Evolutionary conservation across 148 eudicot genomes (phyloP), one percentile per base, ranked within the genome.

Genomic region (Drosera capensis): DNA sequence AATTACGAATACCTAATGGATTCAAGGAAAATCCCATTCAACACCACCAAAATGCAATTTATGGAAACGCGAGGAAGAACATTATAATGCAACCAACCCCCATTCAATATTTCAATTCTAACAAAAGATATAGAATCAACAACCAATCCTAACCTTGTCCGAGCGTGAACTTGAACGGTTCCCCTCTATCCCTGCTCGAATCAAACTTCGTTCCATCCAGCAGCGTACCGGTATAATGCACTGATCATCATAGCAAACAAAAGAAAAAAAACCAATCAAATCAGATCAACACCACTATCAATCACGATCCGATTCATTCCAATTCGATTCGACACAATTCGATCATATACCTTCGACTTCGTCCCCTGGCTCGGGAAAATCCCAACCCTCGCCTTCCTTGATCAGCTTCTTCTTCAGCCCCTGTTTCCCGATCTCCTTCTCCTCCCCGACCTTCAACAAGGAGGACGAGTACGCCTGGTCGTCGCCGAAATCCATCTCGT

Each of bases 191-290:
- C 11, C 94, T 84, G 23, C 97, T 90, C 5, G 95, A 90, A 35
- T 84, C 97, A 20, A 84, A 84, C 66, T 78, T 65, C 2, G 97
- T 80, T 15, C 97, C 97, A 52, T 90, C 95, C 4, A 90, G 75
- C 72, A 84, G 57, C 9, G 95, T 80, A 14, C 97, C 97, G 54
- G 95, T 84, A 30, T 90, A 90, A 70, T 90, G 97, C 60, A 90
- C 97, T 90, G 75, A 15, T 34, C n/a, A 34, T 15, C 11, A 34
- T 15, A 34, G 14, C 13, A 4, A 34, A 4, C 5, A 34, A 11
- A 34, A 20, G 15, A 62, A 26, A 8, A 9, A 49, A 14, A 49
- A 45, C 3, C 12, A 51, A 8, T 28, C 3, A 18, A 43, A n/a
- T 8, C 14, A 16, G 23, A 38, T 13, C 18, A 21, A 36, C 14